phyloP scores from a whole-genome alignment of 352 stramenopile genomes.

The Globisporangium canariense region DNA sequence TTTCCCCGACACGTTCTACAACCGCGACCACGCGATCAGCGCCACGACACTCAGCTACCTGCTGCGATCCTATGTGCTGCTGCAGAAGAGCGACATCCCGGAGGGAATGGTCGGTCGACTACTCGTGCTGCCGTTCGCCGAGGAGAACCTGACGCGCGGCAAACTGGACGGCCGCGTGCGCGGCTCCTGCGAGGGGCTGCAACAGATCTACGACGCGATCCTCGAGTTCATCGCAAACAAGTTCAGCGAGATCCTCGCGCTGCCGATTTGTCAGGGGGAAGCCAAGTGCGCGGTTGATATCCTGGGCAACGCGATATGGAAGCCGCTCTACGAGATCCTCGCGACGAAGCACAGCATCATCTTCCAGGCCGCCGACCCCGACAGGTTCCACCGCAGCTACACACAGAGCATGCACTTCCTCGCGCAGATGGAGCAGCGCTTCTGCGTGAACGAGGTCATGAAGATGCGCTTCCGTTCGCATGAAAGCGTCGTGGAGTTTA shows the following conservation, averaged over 20 bases:
- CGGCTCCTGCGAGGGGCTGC: constrained; percentile 73
- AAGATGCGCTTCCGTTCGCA: constrained; percentile 64
- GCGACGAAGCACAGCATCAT: constrained; percentile 69
- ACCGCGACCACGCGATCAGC: constrained; percentile 72
- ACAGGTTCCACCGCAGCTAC: constrained; percentile 83
- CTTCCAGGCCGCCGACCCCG: constrained; percentile 75
- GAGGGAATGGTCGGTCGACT: constrained; percentile 82
- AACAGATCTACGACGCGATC: constrained; percentile 69
- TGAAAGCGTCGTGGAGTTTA: constrained; percentile 75
- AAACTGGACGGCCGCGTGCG: constrained; percentile 70
- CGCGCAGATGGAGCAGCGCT: constrained; percentile 37
- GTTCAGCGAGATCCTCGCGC: constrained; percentile 51
- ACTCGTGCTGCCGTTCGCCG: constrained; percentile 72
- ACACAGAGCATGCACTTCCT: constrained; percentile 76
- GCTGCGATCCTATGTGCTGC: constrained; percentile 68
- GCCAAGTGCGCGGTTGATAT: constrained; percentile 72
- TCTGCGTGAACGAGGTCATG: constrained; percentile 58
- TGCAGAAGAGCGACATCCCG: constrained; percentile 71
- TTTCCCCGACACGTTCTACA: constrained; percentile 86
- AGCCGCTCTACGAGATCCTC: constrained; percentile 67
- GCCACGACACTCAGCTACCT: constrained; percentile 60
- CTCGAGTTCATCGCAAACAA: constrained; percentile 72
- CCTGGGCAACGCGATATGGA: constrained; percentile 81
- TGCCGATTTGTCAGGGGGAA: constrained; percentile 67
- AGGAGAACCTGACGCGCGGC: constrained; percentile 72